Evolutionary conservation across 2,329 filamentous ascomycete genomes (phyloP).

Genomic region (Zymoseptoria crescenta): DNA sequence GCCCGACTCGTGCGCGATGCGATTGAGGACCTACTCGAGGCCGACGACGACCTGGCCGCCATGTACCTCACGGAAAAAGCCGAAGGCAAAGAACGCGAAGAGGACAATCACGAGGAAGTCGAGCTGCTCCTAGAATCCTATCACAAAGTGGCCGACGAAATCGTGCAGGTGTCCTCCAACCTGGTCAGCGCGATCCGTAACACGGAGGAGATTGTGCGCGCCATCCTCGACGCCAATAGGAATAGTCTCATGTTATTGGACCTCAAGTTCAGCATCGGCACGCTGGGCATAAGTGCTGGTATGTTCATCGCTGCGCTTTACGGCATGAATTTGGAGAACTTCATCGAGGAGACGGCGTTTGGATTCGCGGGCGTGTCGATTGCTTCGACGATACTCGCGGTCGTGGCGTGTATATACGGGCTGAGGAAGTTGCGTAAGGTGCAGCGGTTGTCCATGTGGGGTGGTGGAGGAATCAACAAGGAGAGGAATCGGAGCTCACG

Average conservation of each 20-base stretch:
- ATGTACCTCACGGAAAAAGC: conserved; percentile 95
- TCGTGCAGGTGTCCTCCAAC: conserved; percentile 90
- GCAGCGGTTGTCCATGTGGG: conserved; percentile 83
- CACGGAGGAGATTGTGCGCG: conserved; percentile 95
- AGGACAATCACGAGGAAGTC: conserved; percentile 89
- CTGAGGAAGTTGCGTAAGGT: conserved; percentile 75
- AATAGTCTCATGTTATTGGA: conserved; percentile 97
- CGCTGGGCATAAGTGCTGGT: conserved; percentile 85
- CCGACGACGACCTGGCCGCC: conserved; percentile 84
- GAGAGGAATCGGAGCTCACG: conserved; percentile 19
- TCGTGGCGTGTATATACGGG: conserved; percentile 74
- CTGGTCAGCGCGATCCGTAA: conserved; percentile 91
- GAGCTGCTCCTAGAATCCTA: conserved; percentile 97
- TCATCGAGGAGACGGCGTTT: conserved; percentile 86
- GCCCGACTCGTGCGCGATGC: conserved; percentile 88
- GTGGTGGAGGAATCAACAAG: conserved; percentile 39
- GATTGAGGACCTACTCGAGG: conserved; percentile 89
- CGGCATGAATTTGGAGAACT: conserved; percentile 98
- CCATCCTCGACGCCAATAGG: conserved; percentile 94
- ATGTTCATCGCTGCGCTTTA: conserved; percentile 98
- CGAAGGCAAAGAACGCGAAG: conserved; percentile 61
- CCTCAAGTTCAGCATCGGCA: conserved; percentile 91
- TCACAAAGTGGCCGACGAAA: conserved; percentile 95
- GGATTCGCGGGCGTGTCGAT: conserved; percentile 73
- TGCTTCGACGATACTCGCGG: conserved; percentile 63